A percentile compares a stretch with the other conserved stretches of the same genome.
Conservation (phyloP, 2,329 filamentous ascomycete genomes). For the Penicillium olsonii region DNA sequence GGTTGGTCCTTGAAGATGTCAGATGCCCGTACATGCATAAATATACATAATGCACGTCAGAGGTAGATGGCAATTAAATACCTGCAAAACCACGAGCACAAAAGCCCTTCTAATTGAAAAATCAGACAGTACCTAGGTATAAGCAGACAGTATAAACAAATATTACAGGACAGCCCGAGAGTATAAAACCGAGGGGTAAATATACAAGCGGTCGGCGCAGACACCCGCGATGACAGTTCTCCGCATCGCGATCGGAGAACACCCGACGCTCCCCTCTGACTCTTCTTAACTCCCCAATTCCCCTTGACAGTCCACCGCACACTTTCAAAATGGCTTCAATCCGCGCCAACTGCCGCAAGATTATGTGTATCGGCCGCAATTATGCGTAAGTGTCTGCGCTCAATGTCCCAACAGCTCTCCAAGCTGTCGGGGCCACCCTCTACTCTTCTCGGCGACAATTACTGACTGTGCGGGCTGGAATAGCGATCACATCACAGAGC, state of each 20-base stretch:
- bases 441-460: not conserved
- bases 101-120: no score
- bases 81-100: no score
- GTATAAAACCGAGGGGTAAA: conserved; percentile 6
- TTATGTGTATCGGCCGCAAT: conserved; percentile 93
- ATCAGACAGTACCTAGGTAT: no score
- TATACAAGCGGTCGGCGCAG: conserved; percentile 14
- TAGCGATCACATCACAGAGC: conserved; percentile 89
- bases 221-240: conserved; percentile 18
- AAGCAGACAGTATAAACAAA: no score
- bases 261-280: conserved; percentile 8
- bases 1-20: no score
- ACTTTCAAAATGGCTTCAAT: conserved; percentile 45
- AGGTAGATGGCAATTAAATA: no score
- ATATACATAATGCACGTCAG: no score
- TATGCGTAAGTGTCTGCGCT: conserved; percentile 74
- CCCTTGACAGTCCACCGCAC: not conserved
- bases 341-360: conserved; percentile 63
- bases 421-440: no score
- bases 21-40: no score
- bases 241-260: conserved; percentile 27
- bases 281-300: not conserved
- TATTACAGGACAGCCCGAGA: no score
- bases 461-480: conserved; percentile 7
- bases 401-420: no score